Evolutionary conservation across 768 basidiomycete genomes (phyloP), one percentile per base, ranked within the genome.

Genomic region (Tylopilus sp.): DNA sequence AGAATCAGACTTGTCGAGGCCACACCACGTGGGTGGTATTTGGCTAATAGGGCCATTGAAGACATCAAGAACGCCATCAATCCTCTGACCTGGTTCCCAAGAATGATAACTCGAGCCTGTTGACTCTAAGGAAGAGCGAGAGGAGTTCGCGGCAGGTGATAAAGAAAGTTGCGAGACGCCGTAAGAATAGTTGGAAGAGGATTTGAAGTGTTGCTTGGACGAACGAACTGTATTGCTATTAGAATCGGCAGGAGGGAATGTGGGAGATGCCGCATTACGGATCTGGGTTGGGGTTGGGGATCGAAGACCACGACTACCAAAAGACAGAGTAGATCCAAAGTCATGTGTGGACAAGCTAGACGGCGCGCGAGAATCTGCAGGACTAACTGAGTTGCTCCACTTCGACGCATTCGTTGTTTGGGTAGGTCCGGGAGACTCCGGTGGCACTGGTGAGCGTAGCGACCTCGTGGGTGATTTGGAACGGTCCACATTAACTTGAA

Each of bases 31-130:
- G 29, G 79, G 72, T 30, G 77, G 78, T 44, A 75, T 73, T 24
- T 74, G 65, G 43, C 81, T 81, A 10, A 73, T 65, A 14, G 58
- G 55, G 47, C 81, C 79, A 31, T 69, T 75, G 65, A 90, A 83
- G 22, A 88, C 60, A 42, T 74, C 77, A 48, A 80, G 67, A 45
- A 77, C 66, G 41, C 75, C 75, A 56, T 86, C 82, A 52, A 79
- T 79, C 58, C 71, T 73, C 54, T 84, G 70, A 44, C 70, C 82
- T 21, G 72, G 83, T 50, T 89, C 87, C 79, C 79, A 84, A 5
- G 89, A 89, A 65, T 92, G 89, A 67, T 89, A 92, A 68, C 91
- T 92, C 3, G 91, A 93, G 16, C 91, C 89, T 31, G 77, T 78
- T 11, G 89, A 91, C 53, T 85, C 87, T 21, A 92, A 71, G 7